Conservation (phyloP, 1,284 basidiomycete species). For the Moesziomyces parantarcticus region DNA sequence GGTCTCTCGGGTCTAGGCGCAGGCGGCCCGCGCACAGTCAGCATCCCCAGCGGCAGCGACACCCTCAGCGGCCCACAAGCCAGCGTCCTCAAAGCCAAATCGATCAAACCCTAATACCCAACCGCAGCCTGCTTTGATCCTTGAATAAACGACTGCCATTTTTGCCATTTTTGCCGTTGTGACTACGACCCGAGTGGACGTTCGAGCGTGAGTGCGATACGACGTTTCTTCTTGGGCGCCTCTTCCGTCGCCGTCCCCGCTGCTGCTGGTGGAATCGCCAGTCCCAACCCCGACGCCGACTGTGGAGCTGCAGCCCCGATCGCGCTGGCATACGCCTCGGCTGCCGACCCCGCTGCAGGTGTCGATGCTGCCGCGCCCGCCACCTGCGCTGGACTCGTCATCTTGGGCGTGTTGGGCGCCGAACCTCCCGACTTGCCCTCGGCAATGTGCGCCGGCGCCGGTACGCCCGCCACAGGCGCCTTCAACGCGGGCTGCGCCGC, state of each 20-base stretch:
- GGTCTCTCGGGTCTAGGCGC: constrained; percentile 62
- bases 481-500: constrained; percentile 53
- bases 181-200: constrained; percentile 51
- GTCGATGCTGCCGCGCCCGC: constrained; percentile 21
- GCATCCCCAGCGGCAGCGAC: constrained; percentile 61
- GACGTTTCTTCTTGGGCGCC: constrained; percentile 87
- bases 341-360: constrained; percentile 16
- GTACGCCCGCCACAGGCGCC: constrained; percentile 25
- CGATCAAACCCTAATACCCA: too few relatives aligned
- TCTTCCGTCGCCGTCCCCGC: constrained; percentile 67
- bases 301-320: constrained; percentile 5
- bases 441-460: constrained; percentile 30
- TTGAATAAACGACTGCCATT: too few relatives aligned
- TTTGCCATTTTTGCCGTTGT: too few relatives aligned
- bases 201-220: constrained; percentile 78
- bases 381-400: constrained; percentile 20
- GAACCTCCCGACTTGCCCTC: constrained; percentile 29
- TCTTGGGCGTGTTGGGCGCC: constrained; percentile 34
- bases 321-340: constrained; percentile 34
- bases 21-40: constrained; percentile 57
- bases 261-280: constrained; percentile 54
- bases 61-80: constrained; percentile 63
- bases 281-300: constrained; percentile 53
- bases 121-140: too few relatives aligned
- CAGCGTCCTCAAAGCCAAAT: constrained; percentile 42